Conservation (phyloP, 2,329 filamentous ascomycete species). For the Diaporthe citrichinensis region DNA sequence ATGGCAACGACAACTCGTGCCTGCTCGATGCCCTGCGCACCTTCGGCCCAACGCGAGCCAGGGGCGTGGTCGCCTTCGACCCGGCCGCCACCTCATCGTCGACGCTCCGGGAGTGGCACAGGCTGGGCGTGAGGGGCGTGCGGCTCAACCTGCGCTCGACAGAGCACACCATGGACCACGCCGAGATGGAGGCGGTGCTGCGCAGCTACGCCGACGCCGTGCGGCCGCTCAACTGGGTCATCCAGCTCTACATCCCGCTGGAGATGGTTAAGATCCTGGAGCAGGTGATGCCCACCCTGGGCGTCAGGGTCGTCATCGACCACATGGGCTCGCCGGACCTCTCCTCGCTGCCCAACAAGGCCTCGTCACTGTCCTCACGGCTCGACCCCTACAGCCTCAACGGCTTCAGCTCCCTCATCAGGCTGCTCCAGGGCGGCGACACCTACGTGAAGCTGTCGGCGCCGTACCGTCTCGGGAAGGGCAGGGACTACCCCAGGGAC, state of each 20-base stretch:
- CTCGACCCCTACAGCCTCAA: conserved; percentile 39
- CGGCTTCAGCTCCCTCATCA: conserved; percentile 37
- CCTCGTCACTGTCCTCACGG: background rate
- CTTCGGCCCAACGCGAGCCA: conserved; percentile 43
- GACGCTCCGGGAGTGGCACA: conserved; percentile 47
- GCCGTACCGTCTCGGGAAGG: conserved; percentile 45
- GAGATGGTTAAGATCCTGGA: conserved; percentile 45
- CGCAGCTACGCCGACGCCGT: conserved; percentile 46
- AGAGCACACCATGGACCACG: conserved; percentile 42
- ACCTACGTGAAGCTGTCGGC: conserved; percentile 49
- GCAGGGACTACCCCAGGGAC: conserved; percentile 43
- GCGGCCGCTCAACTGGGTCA: conserved; percentile 47
- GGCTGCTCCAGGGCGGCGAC: conserved; percentile 38
- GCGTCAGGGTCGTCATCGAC: conserved; percentile 47
- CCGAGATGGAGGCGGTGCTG: conserved; percentile 44
- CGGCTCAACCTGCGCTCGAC: conserved; percentile 50
- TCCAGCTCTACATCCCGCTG: conserved; percentile 50
- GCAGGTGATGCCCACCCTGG: conserved; percentile 45
- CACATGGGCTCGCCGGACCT: conserved; percentile 46
- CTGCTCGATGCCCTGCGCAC: conserved; percentile 49
- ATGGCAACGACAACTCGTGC: conserved; percentile 49
- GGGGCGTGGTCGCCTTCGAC: conserved; percentile 50
- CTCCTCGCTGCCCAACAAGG: conserved; percentile 31
- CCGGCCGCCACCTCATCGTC: conserved; percentile 43
- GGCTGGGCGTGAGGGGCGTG: conserved; percentile 49